phyloP scores from a whole-genome alignment of 2,329 filamentous ascomycete species.

The Chrysosporium keratinophilum region DNA sequence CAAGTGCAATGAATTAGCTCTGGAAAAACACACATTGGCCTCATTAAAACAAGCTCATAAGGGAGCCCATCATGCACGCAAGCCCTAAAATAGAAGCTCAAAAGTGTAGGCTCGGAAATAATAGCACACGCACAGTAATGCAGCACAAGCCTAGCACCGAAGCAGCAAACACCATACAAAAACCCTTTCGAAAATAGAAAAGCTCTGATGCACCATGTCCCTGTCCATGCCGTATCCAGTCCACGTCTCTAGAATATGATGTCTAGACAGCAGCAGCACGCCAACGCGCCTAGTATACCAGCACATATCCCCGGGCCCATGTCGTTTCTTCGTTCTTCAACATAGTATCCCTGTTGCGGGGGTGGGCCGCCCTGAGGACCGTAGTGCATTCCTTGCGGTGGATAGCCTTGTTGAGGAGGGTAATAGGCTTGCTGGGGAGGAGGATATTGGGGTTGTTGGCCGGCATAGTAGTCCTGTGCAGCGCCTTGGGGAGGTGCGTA shows the following conservation, averaged over 20 bases:
- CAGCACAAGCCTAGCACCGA: background rate
- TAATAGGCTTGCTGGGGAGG: conserved; percentile 22
- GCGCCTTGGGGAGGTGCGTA: conserved; percentile 18
- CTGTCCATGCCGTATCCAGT: background rate
- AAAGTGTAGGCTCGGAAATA: background rate
- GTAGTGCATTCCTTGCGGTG: conserved; percentile 29
- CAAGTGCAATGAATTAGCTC: too few species aligned
- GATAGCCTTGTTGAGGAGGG: conserved; percentile 25
- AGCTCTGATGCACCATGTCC: background rate
- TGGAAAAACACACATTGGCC: too few species aligned
- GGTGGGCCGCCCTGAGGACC: conserved; percentile 30
- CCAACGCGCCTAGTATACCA: conserved; percentile 38
- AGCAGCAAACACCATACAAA: background rate
- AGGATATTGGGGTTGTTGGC: conserved; percentile 18
- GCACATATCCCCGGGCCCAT: conserved; percentile 36
- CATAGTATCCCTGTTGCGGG: conserved; percentile 32
- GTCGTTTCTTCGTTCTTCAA: conserved; percentile 25
- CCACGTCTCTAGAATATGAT: conserved; percentile 31
- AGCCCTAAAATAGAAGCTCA: background rate
- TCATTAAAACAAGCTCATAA: too few species aligned
- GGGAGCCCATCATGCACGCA: background rate
- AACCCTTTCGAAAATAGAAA: background rate
- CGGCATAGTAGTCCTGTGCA: conserved; percentile 27
- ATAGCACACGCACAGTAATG: background rate
- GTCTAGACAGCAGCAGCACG: conserved; percentile 44